Evolutionary conservation across 805 yeast genomes (phyloP).

Genomic region (Wickerhamiella slavikovae): DNA sequence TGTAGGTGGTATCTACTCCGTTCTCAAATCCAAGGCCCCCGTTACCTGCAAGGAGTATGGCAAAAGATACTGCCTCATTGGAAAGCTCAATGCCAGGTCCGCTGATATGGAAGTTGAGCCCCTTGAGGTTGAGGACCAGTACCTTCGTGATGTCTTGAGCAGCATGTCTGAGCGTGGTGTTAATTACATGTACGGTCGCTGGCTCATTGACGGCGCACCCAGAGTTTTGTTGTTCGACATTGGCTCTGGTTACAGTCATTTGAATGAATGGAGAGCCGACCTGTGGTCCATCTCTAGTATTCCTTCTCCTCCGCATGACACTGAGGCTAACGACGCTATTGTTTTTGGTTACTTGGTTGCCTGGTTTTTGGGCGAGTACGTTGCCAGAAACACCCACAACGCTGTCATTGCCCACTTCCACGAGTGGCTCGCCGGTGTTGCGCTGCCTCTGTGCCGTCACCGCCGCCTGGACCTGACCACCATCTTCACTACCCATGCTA

Average conservation of each 20-base stretch:
- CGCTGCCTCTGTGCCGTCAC: slow-evolving; percentile 77
- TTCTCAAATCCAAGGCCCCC: slow-evolving; percentile 88
- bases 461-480: slow-evolving; percentile 87
- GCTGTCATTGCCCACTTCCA: slow-evolving; percentile 91
- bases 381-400: slow-evolving; percentile 60
- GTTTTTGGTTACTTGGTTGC: slow-evolving; percentile 83
- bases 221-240: slow-evolving; percentile 76
- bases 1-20: slow-evolving; percentile 96
- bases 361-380: slow-evolving; percentile 91
- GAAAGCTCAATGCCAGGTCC: slow-evolving; percentile 57
- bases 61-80: slow-evolving; percentile 67
- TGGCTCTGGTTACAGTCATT: slow-evolving; percentile 41
- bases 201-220: slow-evolving; percentile 98
- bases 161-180: slow-evolving; percentile 73
- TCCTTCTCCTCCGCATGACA: slow-evolving; percentile 79
- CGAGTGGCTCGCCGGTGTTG: slow-evolving; percentile 97
- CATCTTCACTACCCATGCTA: slow-evolving; percentile 93
- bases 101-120: slow-evolving; percentile 67
- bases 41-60: slow-evolving; percentile 86
- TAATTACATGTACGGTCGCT: slow-evolving; percentile 69
- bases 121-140: slow-evolving; percentile 26
- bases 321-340: slow-evolving; percentile 82
- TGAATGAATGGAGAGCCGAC: slow-evolving; percentile 89
- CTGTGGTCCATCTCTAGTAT: slow-evolving; percentile 81
- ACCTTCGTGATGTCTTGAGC: slow-evolving; percentile 41